Base-by-base conservation (phyloP, 306 rosid species). In the Potentilla sterilis region DNA sequence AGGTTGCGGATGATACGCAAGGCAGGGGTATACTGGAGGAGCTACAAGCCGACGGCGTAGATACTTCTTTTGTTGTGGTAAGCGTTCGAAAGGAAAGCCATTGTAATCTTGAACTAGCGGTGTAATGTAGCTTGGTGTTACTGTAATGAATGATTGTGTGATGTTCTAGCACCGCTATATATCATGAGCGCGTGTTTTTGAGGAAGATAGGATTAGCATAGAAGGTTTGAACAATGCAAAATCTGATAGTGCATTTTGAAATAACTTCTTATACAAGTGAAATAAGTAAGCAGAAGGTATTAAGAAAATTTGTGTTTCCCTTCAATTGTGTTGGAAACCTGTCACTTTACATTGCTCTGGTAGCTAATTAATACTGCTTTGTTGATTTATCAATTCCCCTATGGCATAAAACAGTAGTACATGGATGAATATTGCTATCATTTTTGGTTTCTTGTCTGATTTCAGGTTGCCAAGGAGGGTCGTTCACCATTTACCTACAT, bases 1-100 rank as follows among this genome's bases (percentile, higher is more conserved):
- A 93, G 98, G 77, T 92, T 80, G 93, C 99, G 21, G 85, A 88
- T 86, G 99, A 92, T 77, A 68, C 87, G 52, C 98, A 88, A 88
- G 99, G 99, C 66, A 89, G 77, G 86, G 79, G 83, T 40, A 86
- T 92, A 78, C 62, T 95, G 73, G 93, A 87, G 24, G 98, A 86
- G 85, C 92, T 95, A 47, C 84, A 72, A 58, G 76, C 81, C 55
- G 99, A 95, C 47, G 97, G 96, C 12, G 81, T 95, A 34, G 98
- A 92, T 88, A 88, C 98, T 82, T 86, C 97, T 35, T 90, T 73
- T 85, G 62, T 90, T 44, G 96, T 75, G 86, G 99, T 92, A 83
- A 85, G 83, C 67, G 3, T 80, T 78, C 65, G 0, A 57, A 68
- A 34, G 52, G 57, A 48, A 6, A 67, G 64, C 54, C 71, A 37